Base-by-base conservation (phyloP, 176 grass and related monocot genomes). In the Cenchrus fungigraminus region DNA sequence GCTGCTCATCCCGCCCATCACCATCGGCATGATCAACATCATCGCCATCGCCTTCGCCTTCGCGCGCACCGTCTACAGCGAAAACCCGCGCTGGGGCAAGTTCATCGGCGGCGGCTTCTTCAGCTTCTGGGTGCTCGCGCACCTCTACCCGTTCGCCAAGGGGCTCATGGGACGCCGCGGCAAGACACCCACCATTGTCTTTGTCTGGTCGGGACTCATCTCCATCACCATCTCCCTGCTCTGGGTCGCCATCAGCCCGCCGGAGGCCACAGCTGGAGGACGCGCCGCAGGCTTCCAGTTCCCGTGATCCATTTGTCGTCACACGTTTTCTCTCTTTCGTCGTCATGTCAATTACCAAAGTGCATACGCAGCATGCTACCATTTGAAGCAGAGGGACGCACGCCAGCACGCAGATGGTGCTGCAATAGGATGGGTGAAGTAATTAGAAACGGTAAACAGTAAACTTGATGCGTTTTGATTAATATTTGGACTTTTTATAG, bases 171-270 rank as follows among this genome's bases (percentile, higher is more conserved):
- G 94, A 0, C 91, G 91, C 34, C 80, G 94, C 19, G 94, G 89
- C 37, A 97, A 94, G 85, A 97, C 94, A 12, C 94, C 94, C 20
- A 97, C 94, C 63, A 97, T 97, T 44, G 94, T 97, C 28, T 97
- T 94, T 58, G 94, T 97, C 9, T 94, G 91, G 91, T 97, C 94
- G 0, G 91, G 94, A 0, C 91, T 97, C 22, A 86, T 97, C 61
- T 88, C 94, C 52, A 94, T 97, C 81, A 94, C 91, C 20, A 75
- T 97, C 56, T 97, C 94, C 12, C 58, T 97, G 31, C 90, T 97
- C 28, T 94, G 91, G 94, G 89, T 93, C 5, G 91, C 94, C 43
- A 92, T 97, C 83, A 94, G 85, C 74, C 94, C 94, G 68, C 94
- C 94, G 9, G 70, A 85, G 12, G 81, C 77, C 8, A 77, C 81